Evolutionary conservation across 1,139 yeast species (phyloP), one percentile per base, ranked within the genome.

Genomic region (Pichia sp.): DNA sequence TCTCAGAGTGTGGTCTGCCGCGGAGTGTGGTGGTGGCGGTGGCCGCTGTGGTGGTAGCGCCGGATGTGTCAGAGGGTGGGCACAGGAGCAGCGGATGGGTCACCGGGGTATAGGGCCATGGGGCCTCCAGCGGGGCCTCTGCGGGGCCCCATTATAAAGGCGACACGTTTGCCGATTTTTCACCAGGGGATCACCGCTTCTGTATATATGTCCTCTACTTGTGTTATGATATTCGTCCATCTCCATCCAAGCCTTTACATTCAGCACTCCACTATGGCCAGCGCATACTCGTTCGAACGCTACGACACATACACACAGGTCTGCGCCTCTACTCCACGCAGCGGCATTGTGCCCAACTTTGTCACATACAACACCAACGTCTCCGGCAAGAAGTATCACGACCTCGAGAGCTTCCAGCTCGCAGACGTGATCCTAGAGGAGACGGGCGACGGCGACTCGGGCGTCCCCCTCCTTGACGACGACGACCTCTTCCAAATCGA

Each of bases 401-500:
- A 51, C 29, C 14, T 43, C 29, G 53, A 48, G 34, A 38, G n/a
- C 17, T 49, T 44, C 20, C 29, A 42, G 45, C 12, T 27, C 27
- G n/a, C 12, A 17, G 45, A 42, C 40, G n/a, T 36, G 40, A 6
- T 36, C 16, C 14, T 36, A 2, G 40, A 12, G 16, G 40, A 36
- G 40, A 16, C 10, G 12, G 16, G 7, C 2, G 40, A 20, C 3
- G 24, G 3, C 24, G 24, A 20, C 24, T 20, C 24, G 3, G 24
- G 24, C 24, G 24, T 20, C 24, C 24, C 24, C 24, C 14, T 29
- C 36, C 6, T 14, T 14, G 48, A 46, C 10, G 48, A 45, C 17
- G 55, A 52, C 20, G 51, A 45, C 2, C 16, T 55, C 2, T 55
- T 55, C 10, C 52, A 55, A 40, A 44, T 55, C 16, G 58, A 55